Percentiles rank a stretch among this genome's conserved stretches.
Evolutionary conservation across 768 basidiomycete species (phyloP).

Genomic region (Boletus coccyginus): DNA sequence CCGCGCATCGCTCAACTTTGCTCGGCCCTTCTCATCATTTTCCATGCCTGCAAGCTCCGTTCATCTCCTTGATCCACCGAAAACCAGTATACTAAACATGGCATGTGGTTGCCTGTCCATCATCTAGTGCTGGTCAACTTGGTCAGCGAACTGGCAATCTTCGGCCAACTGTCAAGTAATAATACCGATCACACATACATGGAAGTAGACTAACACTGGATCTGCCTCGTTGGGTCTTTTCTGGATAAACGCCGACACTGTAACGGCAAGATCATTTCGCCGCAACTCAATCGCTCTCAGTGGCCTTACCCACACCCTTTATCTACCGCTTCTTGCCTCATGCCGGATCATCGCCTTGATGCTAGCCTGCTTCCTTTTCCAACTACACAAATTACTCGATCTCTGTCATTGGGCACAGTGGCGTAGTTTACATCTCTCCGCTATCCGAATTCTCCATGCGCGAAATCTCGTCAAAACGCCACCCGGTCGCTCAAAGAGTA

Average conservation of each 20-base stretch:
- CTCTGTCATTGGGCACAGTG: conserved; percentile 11
- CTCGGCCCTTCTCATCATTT: not conserved
- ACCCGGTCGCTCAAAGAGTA: not conserved
- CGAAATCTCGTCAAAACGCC: conserved; percentile 16
- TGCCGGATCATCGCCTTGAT: not conserved
- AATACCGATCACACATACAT: conserved; percentile 1
- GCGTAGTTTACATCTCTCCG: conserved; percentile 9
- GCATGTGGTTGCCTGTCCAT: not conserved
- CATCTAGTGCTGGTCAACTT: not conserved
- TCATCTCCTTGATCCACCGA: conserved; percentile 5
- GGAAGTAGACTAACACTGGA: not conserved
- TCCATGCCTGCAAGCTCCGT: not conserved
- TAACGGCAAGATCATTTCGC: conserved; percentile 8
- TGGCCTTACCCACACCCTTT: not conserved
- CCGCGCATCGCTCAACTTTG: not conserved
- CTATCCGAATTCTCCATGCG: not conserved
- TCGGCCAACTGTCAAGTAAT: not conserved
- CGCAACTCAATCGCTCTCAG: conserved; percentile 7
- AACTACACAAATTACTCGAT: conserved; percentile 1
- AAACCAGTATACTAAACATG: not conserved
- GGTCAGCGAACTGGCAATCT: not conserved
- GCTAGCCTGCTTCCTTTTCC: conserved; percentile 6
- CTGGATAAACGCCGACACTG: not conserved
- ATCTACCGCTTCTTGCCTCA: conserved; percentile 4
- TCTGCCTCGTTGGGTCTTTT: conserved; percentile 5